Evolutionary conservation across 352 stramenopile species (phyloP), one percentile per base, ranked within the genome.

Genomic region (Pythium utonaiense): DNA sequence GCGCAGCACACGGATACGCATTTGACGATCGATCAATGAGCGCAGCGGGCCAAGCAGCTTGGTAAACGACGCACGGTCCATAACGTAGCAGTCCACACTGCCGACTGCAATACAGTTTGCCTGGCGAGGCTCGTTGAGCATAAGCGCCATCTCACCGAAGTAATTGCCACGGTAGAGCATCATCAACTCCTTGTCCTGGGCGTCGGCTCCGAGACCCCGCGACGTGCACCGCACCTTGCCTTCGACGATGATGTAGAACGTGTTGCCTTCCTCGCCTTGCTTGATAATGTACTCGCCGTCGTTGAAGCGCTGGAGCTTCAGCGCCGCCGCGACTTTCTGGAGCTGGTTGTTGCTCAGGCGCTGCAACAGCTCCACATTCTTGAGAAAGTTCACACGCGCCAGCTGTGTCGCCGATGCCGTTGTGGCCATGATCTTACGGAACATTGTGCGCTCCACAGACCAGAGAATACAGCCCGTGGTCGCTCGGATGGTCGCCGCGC

Each of bases 181-280:
- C 80, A 91, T 90, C 53, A 92, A 75, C 44, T 89, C 78, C 52
- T 90, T 91, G 45, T 93, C 84, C 2, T 63, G 59, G 16, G 71
- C 77, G 1, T 86, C 75, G 6, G 68, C 60, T n/a, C 66, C 68
- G 9, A 73, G 55, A 8, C 71, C 60, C 9, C 76, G 67, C 17
- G 82, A 84, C 25, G 82, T 91, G 75, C 84, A 93, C 19, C 73
- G 72, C 24, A 98, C 89, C 22, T 81, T 90, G 59, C 96, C 96
- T 58, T 98, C 88, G 25, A 97, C 89, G 25, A 98, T 95, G 69
- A 99, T 98, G 81, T 98, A 99, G 70, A 99, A 99, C 9, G 97
- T 94, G 70, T 98, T 91, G 63, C 96, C 96, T 56, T 94, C 80
- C 3, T 98, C 90, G 30, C 96, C 96, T 70, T 98, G 96, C 3